These are phyloP conservation scores for Pyrenophora graminea DNA, from an alignment of 2,329 filamentous ascomycete genomes.

Conservation along the genomic window DNA sequence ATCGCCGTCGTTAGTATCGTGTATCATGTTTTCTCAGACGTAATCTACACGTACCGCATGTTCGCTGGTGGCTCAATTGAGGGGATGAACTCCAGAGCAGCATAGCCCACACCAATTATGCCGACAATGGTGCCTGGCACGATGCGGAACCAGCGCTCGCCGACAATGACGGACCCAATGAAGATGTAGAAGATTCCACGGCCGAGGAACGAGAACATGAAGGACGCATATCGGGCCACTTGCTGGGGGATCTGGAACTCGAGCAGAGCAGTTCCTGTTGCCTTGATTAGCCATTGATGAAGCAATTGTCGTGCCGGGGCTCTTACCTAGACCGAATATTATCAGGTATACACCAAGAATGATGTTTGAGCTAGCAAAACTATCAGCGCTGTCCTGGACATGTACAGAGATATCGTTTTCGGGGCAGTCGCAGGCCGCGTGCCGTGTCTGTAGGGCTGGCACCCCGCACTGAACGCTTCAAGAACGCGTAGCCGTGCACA, in stretches of 20 bases:
- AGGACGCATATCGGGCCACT: slow-evolving; percentile 89
- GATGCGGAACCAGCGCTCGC: slow-evolving; percentile 67
- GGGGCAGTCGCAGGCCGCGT: neutral
- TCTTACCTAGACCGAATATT: slow-evolving; percentile 83
- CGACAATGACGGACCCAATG: slow-evolving; percentile 82
- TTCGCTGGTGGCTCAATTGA: slow-evolving; percentile 59
- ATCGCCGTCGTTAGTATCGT: slow-evolving; percentile 12
- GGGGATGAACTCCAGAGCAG: slow-evolving; percentile 55
- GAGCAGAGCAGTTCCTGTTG: slow-evolving; percentile 63
- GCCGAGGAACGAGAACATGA: slow-evolving; percentile 96
- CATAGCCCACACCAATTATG: slow-evolving; percentile 76
- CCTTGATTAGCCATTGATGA: slow-evolving; percentile 20
- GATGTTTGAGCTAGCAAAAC: slow-evolving; percentile 63
- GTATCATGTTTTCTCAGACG: neutral
- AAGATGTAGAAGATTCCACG: slow-evolving; percentile 98
- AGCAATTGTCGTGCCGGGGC: too few species aligned
- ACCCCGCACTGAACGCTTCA: too few species aligned
- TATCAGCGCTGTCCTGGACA: slow-evolving; percentile 25
- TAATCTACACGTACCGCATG: slow-evolving; percentile 49
- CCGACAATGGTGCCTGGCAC: slow-evolving; percentile 80
- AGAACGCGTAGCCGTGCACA: too few species aligned
- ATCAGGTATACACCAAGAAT: slow-evolving; percentile 88
- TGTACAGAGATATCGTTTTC: too few species aligned
- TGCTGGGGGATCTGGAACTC: slow-evolving; percentile 97
- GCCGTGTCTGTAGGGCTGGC: too few species aligned